Evolutionary conservation across 495 filamentous ascomycete genomes (phyloP), one percentile per base, ranked within the genome.

Genomic region (Penicillium pancosmium): DNA sequence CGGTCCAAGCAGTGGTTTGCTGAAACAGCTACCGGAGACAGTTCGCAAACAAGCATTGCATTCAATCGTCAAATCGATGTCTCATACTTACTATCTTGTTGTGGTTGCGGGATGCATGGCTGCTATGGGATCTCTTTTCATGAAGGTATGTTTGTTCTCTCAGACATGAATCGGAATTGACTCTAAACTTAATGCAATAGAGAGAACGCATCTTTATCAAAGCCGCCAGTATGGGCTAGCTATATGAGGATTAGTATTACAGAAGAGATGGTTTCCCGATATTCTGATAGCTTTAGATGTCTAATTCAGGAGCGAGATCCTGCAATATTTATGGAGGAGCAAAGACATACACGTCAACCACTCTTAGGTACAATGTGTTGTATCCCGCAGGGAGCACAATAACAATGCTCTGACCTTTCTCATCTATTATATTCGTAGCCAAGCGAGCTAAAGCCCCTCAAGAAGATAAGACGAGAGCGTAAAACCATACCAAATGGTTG

Each of bases 1-100:
- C 0, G 84, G 84, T 1, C 69, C 76, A 2, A 72, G 78, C 27
- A 77, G 73, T 12, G 57, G 48, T 0, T 55, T 85, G 23, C 73
- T 85, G 27, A 43, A 47, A 8, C 62, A 57, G 16, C 57, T 85
- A 1, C 65, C 62, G 11, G 67, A 50, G 0, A 70, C 73, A 3
- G 55, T 76, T 9, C 65, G 70, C 49, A 36, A 50, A 1, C 46
- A 71, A 21, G 82, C 81, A 1, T 52, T 84, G n/a, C 55, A 69
- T 7, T 82, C 77, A 4, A 80, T 86, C 50, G 77, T 83, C 8
- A 31, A 68, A 25, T 77, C 80, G 4, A 83, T 85, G 74, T 72
- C 73, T 25, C 75, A 74, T 62, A 73, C 77, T 1, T 85, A 85
- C 64, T 71, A 79, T 7, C 61, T 86, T 6, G 73, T 80, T 15